phyloP scores from a whole-genome alignment of 2,329 filamentous ascomycete genomes.

The Exutisphaerella laricina region DNA sequence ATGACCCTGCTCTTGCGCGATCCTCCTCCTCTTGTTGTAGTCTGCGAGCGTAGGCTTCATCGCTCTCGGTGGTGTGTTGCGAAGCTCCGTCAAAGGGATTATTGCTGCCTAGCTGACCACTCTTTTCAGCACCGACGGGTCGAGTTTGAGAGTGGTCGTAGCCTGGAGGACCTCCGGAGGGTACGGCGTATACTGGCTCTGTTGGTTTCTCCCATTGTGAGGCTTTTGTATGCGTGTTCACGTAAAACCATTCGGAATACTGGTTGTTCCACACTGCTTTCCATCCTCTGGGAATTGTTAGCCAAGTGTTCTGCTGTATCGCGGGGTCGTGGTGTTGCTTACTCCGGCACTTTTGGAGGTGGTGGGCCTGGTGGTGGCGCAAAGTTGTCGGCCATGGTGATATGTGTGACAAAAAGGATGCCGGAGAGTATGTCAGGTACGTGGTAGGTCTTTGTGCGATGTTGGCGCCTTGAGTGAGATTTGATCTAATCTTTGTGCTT shows the following conservation, averaged over 20 bases:
- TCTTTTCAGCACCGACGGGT: slow-evolving; percentile 43
- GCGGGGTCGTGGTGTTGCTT: slow-evolving; percentile 5
- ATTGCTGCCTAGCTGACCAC: slow-evolving; percentile 53
- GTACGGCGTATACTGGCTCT: slow-evolving; percentile 55
- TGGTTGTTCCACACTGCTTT: slow-evolving; percentile 77
- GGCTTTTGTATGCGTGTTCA: slow-evolving; percentile 79
- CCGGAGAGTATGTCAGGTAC: no score
- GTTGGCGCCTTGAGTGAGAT: no score
- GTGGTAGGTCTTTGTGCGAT: no score
- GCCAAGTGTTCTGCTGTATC: neutral
- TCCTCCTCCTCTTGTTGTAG: slow-evolving; percentile 81
- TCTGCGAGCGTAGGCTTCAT: slow-evolving; percentile 67
- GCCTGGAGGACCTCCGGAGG: slow-evolving; percentile 52
- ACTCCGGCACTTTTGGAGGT: slow-evolving; percentile 24
- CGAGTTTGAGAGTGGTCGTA: slow-evolving; percentile 50
- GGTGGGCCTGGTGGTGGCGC: slow-evolving; percentile 31
- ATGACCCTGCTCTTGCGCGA: slow-evolving; percentile 31
- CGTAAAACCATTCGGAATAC: slow-evolving; percentile 90
- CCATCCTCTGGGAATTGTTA: slow-evolving; percentile 58
- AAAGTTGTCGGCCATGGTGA: slow-evolving; percentile 28
- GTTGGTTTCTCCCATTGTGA: slow-evolving; percentile 87
- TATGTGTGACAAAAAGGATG: neutral
- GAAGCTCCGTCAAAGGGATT: slow-evolving; percentile 58
- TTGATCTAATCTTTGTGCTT: no score
- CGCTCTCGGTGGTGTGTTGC: slow-evolving; percentile 42